Evolutionary conservation across 306 rosid genomes (phyloP).

Genomic region (Alnus glutinosa): DNA sequence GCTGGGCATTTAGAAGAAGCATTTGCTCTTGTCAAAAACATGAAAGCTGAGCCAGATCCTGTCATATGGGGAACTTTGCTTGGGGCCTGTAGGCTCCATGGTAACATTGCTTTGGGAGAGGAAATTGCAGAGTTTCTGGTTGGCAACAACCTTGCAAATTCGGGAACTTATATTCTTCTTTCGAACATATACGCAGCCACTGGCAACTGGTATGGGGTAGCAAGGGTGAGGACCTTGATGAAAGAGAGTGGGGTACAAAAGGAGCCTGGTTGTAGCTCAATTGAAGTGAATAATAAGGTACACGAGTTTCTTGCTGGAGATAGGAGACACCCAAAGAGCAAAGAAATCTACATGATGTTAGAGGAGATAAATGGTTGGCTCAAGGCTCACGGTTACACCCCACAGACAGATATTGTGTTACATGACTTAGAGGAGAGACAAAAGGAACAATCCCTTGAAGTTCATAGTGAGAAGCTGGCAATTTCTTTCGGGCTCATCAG

Average conservation of each 20-base stretch:
- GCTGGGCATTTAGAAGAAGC: slow-evolving; percentile 74
- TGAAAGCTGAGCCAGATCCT: slow-evolving; percentile 66
- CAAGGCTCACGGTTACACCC: slow-evolving; percentile 53
- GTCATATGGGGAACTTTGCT: slow-evolving; percentile 82
- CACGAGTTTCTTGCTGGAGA: slow-evolving; percentile 88
- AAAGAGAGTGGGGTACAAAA: slow-evolving; percentile 66
- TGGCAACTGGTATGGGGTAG: slow-evolving; percentile 75
- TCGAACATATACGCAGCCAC: slow-evolving; percentile 75
- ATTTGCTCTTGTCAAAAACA: slow-evolving; percentile 58
- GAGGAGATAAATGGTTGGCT: slow-evolving; percentile 71
- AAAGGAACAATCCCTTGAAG: slow-evolving; percentile 68
- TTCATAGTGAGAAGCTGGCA: slow-evolving; percentile 86
- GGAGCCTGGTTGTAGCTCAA: slow-evolving; percentile 85
- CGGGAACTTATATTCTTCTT: slow-evolving; percentile 79
- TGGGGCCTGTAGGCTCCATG: slow-evolving; percentile 77
- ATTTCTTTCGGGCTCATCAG: slow-evolving; percentile 82
- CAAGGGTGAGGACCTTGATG: slow-evolving; percentile 70
- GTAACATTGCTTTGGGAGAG: slow-evolving; percentile 58
- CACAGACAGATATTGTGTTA: slow-evolving; percentile 58
- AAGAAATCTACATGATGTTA: slow-evolving; percentile 58
- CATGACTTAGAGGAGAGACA: slow-evolving; percentile 71
- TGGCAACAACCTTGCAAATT: slow-evolving; percentile 53
- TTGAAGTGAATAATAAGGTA: slow-evolving; percentile 64
- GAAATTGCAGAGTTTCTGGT: slow-evolving; percentile 69
- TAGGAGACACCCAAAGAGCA: slow-evolving; percentile 59